These are phyloP conservation scores for Citrus maxima DNA, from an alignment of 345 rosid genomes.

Conservation along the genomic window DNA sequence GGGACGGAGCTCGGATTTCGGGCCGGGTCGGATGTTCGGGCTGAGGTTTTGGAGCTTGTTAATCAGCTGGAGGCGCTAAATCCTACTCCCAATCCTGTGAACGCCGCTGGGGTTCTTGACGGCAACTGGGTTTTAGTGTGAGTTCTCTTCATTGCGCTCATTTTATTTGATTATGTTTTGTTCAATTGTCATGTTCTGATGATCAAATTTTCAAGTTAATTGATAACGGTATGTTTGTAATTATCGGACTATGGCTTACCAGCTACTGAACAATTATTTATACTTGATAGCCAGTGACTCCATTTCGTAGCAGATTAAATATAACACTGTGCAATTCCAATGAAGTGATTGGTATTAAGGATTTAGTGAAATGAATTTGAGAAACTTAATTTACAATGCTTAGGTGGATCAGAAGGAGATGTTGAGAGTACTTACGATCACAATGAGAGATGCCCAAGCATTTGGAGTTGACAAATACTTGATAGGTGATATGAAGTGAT, in stretches of 20 bases:
- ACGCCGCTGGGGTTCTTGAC: slow-evolving; percentile 62
- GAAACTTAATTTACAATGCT: not conserved
- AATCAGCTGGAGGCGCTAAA: slow-evolving; percentile 79
- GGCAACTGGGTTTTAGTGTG: slow-evolving; percentile 94
- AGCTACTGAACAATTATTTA: not conserved
- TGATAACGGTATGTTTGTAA: not conserved
- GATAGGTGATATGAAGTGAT: not conserved
- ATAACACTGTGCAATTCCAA: not conserved
- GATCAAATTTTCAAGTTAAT: not conserved
- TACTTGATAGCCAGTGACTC: not conserved
- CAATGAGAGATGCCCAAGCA: not conserved
- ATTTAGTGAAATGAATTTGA: not conserved
- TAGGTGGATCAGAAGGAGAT: not conserved
- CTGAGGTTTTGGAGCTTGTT: slow-evolving; percentile 84
- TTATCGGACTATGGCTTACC: not conserved
- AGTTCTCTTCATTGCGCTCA: slow-evolving; percentile 24
- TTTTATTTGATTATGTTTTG: not conserved
- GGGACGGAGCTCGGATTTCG: slow-evolving; percentile 80
- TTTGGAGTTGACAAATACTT: not conserved
- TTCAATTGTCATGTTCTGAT: not conserved
- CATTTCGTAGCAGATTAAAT: not conserved
- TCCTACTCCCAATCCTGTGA: slow-evolving; percentile 69
- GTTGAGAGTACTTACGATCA: not conserved
- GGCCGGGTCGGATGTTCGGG: slow-evolving; percentile 66
- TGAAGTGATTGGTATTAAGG: not conserved